Conservation (phyloP, 2,329 filamentous ascomycete species). For the Didymella arachidicola region DNA sequence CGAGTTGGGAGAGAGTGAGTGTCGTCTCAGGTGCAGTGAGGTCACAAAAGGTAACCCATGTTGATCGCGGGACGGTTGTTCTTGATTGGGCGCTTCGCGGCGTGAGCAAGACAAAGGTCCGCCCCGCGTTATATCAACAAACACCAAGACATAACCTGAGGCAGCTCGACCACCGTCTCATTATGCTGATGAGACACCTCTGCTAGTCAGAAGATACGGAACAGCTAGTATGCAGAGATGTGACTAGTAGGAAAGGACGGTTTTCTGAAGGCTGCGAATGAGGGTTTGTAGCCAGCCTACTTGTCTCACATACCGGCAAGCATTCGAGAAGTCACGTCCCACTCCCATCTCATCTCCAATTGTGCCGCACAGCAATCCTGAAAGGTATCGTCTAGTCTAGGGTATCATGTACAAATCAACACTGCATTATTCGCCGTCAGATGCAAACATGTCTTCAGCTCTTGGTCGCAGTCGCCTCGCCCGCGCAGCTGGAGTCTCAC, state of each 20-base stretch:
- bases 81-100: conserved; percentile 20
- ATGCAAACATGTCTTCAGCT: conserved; percentile 53
- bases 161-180: background rate
- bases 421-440: conserved; percentile 33
- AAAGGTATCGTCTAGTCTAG: conserved; percentile 16
- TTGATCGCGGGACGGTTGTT: conserved; percentile 3
- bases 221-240: background rate
- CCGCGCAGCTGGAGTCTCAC: conserved; percentile 48
- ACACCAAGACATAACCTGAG: conserved; percentile 3
- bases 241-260: background rate
- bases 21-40: conserved; percentile 3
- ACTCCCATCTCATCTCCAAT: background rate
- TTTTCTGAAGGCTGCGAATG: background rate
- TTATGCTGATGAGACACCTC: background rate
- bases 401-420: conserved; percentile 24
- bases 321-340: background rate
- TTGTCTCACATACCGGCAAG: background rate
- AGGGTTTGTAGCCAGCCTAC: background rate
- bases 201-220: background rate
- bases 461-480: conserved; percentile 46
- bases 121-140: conserved; percentile 23
- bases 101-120: conserved; percentile 8
- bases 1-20: background rate
- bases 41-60: background rate
- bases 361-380: background rate